Conservation (phyloP, 31 red algal genomes). For the Odonthalia washingtoniensis region DNA sequence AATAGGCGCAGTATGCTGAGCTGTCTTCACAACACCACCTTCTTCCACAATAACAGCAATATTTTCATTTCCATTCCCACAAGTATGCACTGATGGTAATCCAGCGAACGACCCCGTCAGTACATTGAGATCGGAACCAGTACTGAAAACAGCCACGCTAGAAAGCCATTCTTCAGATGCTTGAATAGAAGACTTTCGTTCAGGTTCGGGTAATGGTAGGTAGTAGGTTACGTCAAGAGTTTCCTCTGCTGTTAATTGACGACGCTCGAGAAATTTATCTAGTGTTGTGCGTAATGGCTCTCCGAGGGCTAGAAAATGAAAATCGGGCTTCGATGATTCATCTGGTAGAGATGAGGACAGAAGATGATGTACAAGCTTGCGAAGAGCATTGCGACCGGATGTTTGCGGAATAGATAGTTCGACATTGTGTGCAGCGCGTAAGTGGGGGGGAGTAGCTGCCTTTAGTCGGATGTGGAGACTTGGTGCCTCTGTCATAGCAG, state of each 20-base stretch:
- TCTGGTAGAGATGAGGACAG: constrained; percentile 50
- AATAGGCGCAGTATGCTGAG: constrained; percentile 61
- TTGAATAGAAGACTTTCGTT: neutral
- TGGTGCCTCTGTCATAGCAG: constrained; percentile 2
- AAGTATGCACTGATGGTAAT: constrained; percentile 37
- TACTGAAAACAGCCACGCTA: constrained; percentile 31
- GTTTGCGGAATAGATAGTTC: constrained; percentile 61
- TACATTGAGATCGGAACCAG: constrained; percentile 13
- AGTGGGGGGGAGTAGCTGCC: constrained; percentile 29
- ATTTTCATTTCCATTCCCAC: neutral
- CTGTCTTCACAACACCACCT: neutral
- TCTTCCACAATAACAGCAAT: constrained; percentile 49
- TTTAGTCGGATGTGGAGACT: constrained; percentile 72
- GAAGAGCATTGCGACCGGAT: constrained; percentile 56
- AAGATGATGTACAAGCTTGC: constrained; percentile 57
- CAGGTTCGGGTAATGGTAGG: constrained; percentile 60
- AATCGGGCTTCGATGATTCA: constrained; percentile 55
- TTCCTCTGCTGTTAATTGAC: constrained; percentile 54
- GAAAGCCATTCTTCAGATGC: constrained; percentile 73
- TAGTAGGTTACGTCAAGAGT: constrained; percentile 72
- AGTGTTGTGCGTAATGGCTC: constrained; percentile 72
- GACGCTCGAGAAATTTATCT: constrained; percentile 61
- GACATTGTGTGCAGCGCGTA: constrained; percentile 57
- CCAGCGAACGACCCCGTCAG: constrained; percentile 72
- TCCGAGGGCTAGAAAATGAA: constrained; percentile 68